These are phyloP conservation scores for Lasiodiplodia sp. DNA, from an alignment of 2,329 filamentous ascomycete species.

Conservation along the genomic window DNA sequence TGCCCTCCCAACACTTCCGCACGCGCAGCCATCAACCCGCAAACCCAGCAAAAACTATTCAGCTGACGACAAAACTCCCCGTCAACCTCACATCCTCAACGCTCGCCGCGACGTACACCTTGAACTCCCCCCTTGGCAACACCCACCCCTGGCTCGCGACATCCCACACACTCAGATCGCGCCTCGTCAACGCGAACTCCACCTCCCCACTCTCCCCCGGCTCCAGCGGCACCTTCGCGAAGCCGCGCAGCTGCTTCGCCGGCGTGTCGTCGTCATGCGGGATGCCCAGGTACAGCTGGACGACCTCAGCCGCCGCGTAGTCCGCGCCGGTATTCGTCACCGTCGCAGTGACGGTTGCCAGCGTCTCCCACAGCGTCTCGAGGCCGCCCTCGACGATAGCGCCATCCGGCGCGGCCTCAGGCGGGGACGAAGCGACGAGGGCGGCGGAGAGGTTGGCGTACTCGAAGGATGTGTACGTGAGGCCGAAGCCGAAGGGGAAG, in stretches of 20 bases:
- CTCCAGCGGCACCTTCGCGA: conserved; percentile 44
- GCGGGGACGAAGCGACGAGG: no score
- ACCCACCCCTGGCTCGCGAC: conserved; percentile 43
- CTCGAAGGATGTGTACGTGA: conserved; percentile 52
- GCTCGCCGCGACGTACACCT: conserved; percentile 14
- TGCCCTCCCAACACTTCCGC: no score
- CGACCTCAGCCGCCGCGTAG: conserved; percentile 46
- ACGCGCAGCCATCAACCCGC: no score
- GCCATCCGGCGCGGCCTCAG: conserved; percentile 26
- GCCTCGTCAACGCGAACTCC: conserved; percentile 44
- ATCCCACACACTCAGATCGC: conserved; percentile 49
- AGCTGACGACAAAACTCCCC: conserved; percentile 4
- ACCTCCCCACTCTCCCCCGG: conserved; percentile 41
- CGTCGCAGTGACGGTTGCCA: conserved; percentile 44
- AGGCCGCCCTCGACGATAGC: neutral
- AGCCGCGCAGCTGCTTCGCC: conserved; percentile 47
- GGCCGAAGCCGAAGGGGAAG: conserved; percentile 48
- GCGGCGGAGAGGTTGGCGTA: conserved; percentile 44
- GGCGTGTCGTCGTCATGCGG: conserved; percentile 40
- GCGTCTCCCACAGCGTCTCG: conserved; percentile 42
- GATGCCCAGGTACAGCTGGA: conserved; percentile 48
- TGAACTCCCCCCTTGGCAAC: conserved; percentile 44
- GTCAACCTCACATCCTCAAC: conserved; percentile 19
- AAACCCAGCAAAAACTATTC: neutral
- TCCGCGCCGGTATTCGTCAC: conserved; percentile 45